phyloP scores from a whole-genome alignment of 768 basidiomycete genomes.

The Termitomyces sp. region DNA sequence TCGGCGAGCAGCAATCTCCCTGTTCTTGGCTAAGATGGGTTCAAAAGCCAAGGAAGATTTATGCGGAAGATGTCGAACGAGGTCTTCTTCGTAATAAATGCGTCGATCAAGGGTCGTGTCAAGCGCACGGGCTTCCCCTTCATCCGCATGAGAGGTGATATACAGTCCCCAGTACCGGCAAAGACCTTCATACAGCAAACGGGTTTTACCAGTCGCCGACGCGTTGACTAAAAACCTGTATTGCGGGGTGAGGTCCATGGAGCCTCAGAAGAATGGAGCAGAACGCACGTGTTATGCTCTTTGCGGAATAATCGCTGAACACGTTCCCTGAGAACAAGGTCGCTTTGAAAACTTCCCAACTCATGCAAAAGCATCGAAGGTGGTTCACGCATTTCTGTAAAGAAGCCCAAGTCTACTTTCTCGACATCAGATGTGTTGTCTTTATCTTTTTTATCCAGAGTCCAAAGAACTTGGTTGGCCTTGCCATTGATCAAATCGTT shows the following conservation, averaged over 20 bases:
- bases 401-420: background rate
- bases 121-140: background rate
- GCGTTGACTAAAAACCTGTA: background rate
- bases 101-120: no score
- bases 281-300: background rate
- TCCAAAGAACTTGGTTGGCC: background rate
- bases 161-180: background rate
- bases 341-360: background rate
- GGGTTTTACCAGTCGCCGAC: background rate
- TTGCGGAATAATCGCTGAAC: background rate
- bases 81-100: background rate
- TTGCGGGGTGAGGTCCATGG: background rate
- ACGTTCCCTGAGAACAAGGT: background rate
- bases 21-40: background rate
- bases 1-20: background rate
- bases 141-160: background rate
- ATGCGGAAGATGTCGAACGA: background rate
- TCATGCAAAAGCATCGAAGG: slow-evolving; percentile 2
- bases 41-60: background rate
- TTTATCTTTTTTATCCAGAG: background rate
- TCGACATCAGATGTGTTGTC: background rate
- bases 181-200: background rate
- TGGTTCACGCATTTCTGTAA: background rate
- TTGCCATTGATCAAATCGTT: background rate
- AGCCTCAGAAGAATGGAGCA: no score